These are phyloP conservation scores for Pleodorina starrii DNA, from an alignment of 139 green algal species.

Conservation along the genomic window DNA sequence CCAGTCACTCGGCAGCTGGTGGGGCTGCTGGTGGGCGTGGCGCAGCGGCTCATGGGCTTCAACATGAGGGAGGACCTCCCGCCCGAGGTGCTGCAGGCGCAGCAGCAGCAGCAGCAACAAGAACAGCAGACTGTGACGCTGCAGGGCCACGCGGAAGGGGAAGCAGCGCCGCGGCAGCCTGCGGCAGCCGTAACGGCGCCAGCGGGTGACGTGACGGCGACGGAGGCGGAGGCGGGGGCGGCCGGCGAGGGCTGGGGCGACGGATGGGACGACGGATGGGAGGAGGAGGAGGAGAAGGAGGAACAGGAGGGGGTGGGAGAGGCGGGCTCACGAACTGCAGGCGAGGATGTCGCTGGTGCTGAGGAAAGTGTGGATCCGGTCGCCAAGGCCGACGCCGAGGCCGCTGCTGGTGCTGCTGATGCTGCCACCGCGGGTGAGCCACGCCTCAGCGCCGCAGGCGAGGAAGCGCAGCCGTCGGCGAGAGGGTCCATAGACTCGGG, in stretches of 20 bases:
- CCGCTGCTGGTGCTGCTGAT: too few species aligned
- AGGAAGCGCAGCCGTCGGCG: too few species aligned
- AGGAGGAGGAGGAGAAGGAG: background rate
- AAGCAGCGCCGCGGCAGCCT: too few species aligned
- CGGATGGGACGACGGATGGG: conserved; percentile 1
- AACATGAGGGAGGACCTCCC: conserved; percentile 41
- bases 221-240: background rate
- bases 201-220: too few species aligned
- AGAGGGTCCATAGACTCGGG: too few species aligned
- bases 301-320: too few species aligned
- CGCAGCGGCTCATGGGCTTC: conserved; percentile 5
- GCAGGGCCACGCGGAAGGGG: background rate
- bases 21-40: conserved; percentile 13
- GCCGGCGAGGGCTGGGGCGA: background rate
- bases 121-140: background rate
- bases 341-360: background rate
- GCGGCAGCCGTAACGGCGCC: background rate
- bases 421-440: too few species aligned
- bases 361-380: too few species aligned
- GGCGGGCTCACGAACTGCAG: too few species aligned
- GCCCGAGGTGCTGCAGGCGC: background rate
- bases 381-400: too few species aligned
- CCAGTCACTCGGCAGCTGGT: conserved; percentile 4
- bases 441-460: too few species aligned
- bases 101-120: background rate